A percentile compares a stretch with the other conserved stretches of the same genome.
phyloP scores from a whole-genome alignment of 2,329 filamentous ascomycete genomes.

The Boeremia exigua region DNA sequence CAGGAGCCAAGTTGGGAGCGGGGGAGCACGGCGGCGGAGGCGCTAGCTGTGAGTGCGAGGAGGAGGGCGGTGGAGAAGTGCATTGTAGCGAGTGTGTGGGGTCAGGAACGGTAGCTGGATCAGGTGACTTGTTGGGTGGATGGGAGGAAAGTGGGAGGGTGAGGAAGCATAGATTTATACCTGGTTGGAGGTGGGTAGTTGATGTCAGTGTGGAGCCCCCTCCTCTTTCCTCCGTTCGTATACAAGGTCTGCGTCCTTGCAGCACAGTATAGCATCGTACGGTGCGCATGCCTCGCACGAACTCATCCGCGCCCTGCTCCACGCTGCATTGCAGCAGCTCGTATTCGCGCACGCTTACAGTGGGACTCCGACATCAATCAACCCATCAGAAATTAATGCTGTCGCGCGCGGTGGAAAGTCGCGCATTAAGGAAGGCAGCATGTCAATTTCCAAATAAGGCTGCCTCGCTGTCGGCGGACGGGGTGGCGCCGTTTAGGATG shows the following conservation, averaged over 20 bases:
- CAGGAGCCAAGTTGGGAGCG: conserved; percentile 12
- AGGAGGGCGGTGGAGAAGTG: conserved; percentile 11
- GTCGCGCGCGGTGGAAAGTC: background rate
- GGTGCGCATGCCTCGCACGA: too few species aligned
- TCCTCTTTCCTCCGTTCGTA: too few species aligned
- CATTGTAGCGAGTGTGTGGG: background rate
- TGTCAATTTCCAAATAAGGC: conserved; percentile 11
- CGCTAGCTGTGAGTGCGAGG: conserved; percentile 3
- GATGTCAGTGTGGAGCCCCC: too few species aligned
- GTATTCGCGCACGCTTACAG: too few species aligned
- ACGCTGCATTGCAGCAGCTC: too few species aligned
- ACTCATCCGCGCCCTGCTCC: too few species aligned
- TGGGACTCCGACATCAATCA: too few species aligned
- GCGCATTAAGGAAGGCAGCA: background rate
- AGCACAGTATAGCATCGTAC: too few species aligned
- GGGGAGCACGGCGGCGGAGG: conserved; percentile 8
- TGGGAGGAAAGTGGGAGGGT: background rate
- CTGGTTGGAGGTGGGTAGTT: background rate
- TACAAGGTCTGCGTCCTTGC: too few species aligned
- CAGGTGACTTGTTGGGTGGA: background rate
- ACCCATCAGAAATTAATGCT: too few species aligned
- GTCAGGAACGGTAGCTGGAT: background rate
- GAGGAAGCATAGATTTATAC: background rate
- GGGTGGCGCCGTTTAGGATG: conserved; percentile 2
- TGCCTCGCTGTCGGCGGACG: background rate